These are phyloP conservation scores for Aureobasidium mangrovei DNA, from an alignment of 2,329 filamentous ascomycete genomes.

Conservation along the genomic window DNA sequence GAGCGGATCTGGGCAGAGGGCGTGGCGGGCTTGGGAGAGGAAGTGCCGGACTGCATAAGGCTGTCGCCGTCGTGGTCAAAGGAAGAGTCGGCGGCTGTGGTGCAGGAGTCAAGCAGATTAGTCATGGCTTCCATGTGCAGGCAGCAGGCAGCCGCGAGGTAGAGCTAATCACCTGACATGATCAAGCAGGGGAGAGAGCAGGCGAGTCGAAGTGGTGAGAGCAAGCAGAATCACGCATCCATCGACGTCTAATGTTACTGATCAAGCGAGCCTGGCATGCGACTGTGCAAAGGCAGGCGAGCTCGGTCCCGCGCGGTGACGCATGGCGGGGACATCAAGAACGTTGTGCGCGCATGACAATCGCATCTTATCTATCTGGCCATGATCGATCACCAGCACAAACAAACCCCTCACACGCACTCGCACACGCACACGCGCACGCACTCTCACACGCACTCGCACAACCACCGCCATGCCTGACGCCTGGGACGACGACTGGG, in stretches of 20 bases:
- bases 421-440: too few relatives aligned
- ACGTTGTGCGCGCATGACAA: too few relatives aligned
- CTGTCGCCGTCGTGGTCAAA: slow-evolving; percentile 46
- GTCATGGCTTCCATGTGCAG: neutral
- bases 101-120: slow-evolving; percentile 3
- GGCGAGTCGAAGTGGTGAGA: neutral
- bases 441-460: slow-evolving; percentile 20
- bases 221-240: neutral
- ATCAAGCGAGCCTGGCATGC: neutral
- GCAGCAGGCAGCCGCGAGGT: neutral
- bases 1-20: slow-evolving; percentile 22
- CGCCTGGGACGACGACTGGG: slow-evolving; percentile 93
- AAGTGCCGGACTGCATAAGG: slow-evolving; percentile 43
- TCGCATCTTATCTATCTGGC: too few relatives aligned
- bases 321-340: too few relatives aligned
- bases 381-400: too few relatives aligned
- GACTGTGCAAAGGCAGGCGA: too few relatives aligned
- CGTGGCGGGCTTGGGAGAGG: slow-evolving; percentile 35
- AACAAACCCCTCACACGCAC: too few relatives aligned
- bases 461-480: slow-evolving; percentile 50
- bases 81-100: slow-evolving; percentile 9
- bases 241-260: neutral
- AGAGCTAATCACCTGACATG: slow-evolving; percentile 2
- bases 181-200: neutral
- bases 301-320: too few relatives aligned